phyloP scores from a whole-genome alignment of 176 grass and related monocot genomes.

The Rhipidocladum racemiflorum region DNA sequence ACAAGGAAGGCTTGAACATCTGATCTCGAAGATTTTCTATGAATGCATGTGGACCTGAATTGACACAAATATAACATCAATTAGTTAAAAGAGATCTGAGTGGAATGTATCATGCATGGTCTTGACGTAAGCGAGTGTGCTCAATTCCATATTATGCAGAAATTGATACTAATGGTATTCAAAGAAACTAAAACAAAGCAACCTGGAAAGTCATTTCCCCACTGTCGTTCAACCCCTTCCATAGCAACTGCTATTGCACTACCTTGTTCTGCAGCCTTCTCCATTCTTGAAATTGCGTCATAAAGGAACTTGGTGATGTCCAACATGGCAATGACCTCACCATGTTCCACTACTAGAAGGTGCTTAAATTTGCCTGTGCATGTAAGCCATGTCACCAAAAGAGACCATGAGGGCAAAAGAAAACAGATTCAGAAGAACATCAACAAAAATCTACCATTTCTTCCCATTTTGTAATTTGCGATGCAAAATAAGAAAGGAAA shows the following conservation, averaged over 20 bases:
- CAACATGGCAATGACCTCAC: slow-evolving; percentile 77
- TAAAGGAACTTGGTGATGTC: slow-evolving; percentile 85
- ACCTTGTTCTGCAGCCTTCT: slow-evolving; percentile 77
- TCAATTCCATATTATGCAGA: background rate
- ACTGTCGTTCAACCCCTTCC: slow-evolving; percentile 58
- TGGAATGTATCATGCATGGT: background rate
- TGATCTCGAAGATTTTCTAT: slow-evolving; percentile 78
- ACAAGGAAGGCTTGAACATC: slow-evolving; percentile 85
- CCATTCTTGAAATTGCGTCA: slow-evolving; percentile 86
- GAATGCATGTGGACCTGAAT: slow-evolving; percentile 56
- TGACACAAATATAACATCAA: background rate
- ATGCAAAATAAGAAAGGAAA: too few relatives aligned
- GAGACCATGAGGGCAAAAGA: background rate
- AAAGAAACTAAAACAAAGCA: background rate
- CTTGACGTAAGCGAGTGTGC: background rate
- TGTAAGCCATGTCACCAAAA: background rate
- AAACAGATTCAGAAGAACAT: background rate
- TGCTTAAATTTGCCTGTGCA: slow-evolving; percentile 85
- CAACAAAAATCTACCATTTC: background rate
- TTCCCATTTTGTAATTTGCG: too few relatives aligned
- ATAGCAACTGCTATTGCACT: slow-evolving; percentile 73
- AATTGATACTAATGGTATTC: background rate
- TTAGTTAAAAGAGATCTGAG: too few relatives aligned
- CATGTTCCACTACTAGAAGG: slow-evolving; percentile 78
- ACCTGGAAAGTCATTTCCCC: slow-evolving; percentile 57